Evolutionary conservation across 257 asterid genomes (phyloP), one percentile per base, ranked within the genome.

Genomic region (Solanum etuberosum): DNA sequence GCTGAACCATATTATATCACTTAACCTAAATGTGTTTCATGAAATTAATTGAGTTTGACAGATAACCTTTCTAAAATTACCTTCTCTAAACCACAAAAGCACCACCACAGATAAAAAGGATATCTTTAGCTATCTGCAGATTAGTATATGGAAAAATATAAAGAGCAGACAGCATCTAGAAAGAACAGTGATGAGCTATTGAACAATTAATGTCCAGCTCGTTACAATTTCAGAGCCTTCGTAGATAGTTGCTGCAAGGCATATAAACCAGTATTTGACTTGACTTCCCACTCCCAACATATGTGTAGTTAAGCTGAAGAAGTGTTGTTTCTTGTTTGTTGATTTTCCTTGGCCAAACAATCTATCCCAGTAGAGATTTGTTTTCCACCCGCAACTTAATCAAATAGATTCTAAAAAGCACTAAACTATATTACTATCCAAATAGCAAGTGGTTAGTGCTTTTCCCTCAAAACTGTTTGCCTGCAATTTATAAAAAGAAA

Each of bases 21-120:
- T 37, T 72, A 32, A 72, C 43, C n/a, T n/a, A n/a, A n/a, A n/a
- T n/a, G n/a, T n/a, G n/a, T n/a, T n/a, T n/a, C n/a, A n/a, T n/a
- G n/a, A n/a, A n/a, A n/a, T n/a, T n/a, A n/a, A n/a, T n/a, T n/a
- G n/a, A n/a, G n/a, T n/a, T 84, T 32, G 84, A 76, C n/a, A 25
- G 71, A 9, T 83, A 89, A 6, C 7, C 7, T 37, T 37, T 37
- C 40, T 37, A 1, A 37, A 37, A 96, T 95, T 82, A 95, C 92
- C 92, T 91, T 96, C 91, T 96, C 98, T 90, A 96, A 91, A 89
- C 91, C 98, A 93, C 90, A 90, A 95, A 96, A 87, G 97, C 83
- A 93, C 95, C 40, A 7, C 6, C 40, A 37, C 2, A 37, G 40
- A 37, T 37, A 37, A 37, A 37, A 37, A 37, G 7, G 90, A 95